A percentile compares a stretch with the other conserved stretches of the same genome.
phyloP scores from a whole-genome alignment of 306 rosid genomes.

The Prunus persica region DNA sequence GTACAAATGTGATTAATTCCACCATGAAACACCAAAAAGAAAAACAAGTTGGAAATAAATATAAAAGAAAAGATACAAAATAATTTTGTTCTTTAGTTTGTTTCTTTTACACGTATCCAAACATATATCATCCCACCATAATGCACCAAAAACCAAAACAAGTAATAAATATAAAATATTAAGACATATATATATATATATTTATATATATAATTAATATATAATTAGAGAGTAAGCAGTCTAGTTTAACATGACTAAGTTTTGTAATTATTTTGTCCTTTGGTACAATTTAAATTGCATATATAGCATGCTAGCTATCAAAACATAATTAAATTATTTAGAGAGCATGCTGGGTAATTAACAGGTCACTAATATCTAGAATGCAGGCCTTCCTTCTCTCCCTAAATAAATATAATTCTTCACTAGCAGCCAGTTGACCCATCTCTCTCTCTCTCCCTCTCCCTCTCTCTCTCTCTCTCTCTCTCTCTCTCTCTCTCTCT shows the following conservation, averaged over 20 bases:
- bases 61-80: conserved; percentile 8
- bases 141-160: conserved; percentile 1
- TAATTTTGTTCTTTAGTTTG: background rate
- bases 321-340: background rate
- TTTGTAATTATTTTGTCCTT: conserved; percentile 34
- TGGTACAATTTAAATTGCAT: conserved; percentile 35
- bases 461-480: background rate
- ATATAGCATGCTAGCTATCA: background rate
- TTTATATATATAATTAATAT: background rate
- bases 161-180: background rate
- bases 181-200: background rate
- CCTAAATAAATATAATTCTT: conserved; percentile 16
- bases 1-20: background rate
- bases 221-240: background rate
- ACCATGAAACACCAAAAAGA: background rate
- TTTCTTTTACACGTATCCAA: conserved; percentile 8
- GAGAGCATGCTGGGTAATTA: conserved; percentile 3
- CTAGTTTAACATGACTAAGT: conserved; percentile 15
- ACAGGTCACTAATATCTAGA: conserved; percentile 10
- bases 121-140: background rate
- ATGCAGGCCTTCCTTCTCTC: conserved; percentile 18
- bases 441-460: background rate
- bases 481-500: background rate
- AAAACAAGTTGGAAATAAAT: background rate
- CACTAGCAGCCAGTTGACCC: conserved; percentile 16